A percentile compares a stretch with the other conserved stretches of the same genome.
These are phyloP conservation scores for Kuraishia piskuri DNA, from an alignment of 805 yeast genomes.

Conservation along the genomic window DNA sequence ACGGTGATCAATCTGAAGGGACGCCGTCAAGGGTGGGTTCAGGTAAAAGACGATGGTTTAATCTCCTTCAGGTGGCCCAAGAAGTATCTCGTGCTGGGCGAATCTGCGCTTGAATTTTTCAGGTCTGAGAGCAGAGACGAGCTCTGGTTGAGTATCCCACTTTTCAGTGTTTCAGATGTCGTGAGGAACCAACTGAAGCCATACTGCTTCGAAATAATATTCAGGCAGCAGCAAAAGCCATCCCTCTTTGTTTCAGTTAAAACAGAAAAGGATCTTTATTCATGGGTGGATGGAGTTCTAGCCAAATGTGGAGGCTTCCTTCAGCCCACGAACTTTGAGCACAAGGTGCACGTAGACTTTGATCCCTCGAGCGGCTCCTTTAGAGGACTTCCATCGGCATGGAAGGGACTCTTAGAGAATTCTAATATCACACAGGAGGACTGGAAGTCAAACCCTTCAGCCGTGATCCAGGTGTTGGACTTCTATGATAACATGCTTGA, in stretches of 20 bases:
- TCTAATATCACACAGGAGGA: slow-evolving; percentile 55
- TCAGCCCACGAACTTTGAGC: slow-evolving; percentile 90
- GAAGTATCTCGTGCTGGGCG: slow-evolving; percentile 70
- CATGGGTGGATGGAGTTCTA: slow-evolving; percentile 86
- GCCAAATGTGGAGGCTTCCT: slow-evolving; percentile 71
- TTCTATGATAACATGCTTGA: slow-evolving; percentile 35
- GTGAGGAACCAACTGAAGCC: slow-evolving; percentile 65
- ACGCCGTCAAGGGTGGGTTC: slow-evolving; percentile 73
- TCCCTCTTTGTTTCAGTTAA: slow-evolving; percentile 71
- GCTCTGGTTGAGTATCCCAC: slow-evolving; percentile 41
- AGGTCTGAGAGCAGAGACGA: slow-evolving; percentile 51
- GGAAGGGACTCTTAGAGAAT: slow-evolving; percentile 47
- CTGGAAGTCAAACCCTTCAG: slow-evolving; percentile 55
- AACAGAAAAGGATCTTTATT: slow-evolving; percentile 68
- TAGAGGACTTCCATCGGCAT: slow-evolving; percentile 48
- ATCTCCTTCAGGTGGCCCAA: slow-evolving; percentile 90
- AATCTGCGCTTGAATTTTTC: slow-evolving; percentile 65
- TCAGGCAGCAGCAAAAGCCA: slow-evolving; percentile 29
- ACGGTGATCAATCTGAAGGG: slow-evolving; percentile 18
- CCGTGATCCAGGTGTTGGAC: slow-evolving; percentile 53
- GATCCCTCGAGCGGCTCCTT: slow-evolving; percentile 66
- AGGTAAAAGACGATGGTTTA: slow-evolving; percentile 87
- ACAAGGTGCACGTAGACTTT: slow-evolving; percentile 83
- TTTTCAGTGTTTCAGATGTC: slow-evolving; percentile 53
- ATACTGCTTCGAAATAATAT: slow-evolving; percentile 72